A percentile compares a stretch with the other conserved stretches of the same genome.
Conservation (phyloP, 257 asterid genomes). For the Lavandula angustifolia region DNA sequence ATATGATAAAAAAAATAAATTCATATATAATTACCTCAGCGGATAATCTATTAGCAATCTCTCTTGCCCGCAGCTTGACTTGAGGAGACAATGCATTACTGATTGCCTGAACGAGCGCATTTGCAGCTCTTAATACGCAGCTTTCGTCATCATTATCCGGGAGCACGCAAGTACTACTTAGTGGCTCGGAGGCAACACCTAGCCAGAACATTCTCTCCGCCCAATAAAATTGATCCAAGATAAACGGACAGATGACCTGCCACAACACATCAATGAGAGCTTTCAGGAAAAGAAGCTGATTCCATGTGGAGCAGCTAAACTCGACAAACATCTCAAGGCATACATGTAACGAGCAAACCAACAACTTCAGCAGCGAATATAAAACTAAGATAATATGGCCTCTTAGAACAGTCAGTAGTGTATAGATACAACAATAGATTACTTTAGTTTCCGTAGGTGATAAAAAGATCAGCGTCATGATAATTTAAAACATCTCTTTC, state of each 20-base stretch:
- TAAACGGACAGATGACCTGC: slow-evolving; percentile 86
- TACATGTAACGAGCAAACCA: neutral
- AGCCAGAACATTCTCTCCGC: slow-evolving; percentile 99
- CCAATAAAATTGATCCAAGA: slow-evolving; percentile 94
- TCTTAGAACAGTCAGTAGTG: slow-evolving; percentile 13
- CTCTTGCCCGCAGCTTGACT: slow-evolving; percentile 57
- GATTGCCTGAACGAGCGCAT: slow-evolving; percentile 55
- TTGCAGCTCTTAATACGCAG: slow-evolving; percentile 53
- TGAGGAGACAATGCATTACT: slow-evolving; percentile 48
- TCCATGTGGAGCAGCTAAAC: slow-evolving; percentile 3
- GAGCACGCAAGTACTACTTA: slow-evolving; percentile 51
- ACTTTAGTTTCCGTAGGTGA: slow-evolving; percentile 10
- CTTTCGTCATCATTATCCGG: slow-evolving; percentile 58
- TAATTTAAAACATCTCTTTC: slow-evolving; percentile 1
- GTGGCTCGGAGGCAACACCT: slow-evolving; percentile 88
- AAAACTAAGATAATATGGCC: neutral
- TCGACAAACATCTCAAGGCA: neutral
- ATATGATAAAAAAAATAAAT: no score
- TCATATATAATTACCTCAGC: slow-evolving; percentile 79
- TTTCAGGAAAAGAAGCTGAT: slow-evolving; percentile 20
- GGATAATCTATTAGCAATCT: slow-evolving; percentile 58
- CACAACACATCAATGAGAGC: slow-evolving; percentile 23
- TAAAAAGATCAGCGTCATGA: neutral
- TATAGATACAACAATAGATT: slow-evolving; percentile 1
- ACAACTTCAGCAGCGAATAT: slow-evolving; percentile 1